Base-by-base conservation (phyloP, 2,329 filamentous ascomycete species). In the Beauveria scarabaeidicola region DNA sequence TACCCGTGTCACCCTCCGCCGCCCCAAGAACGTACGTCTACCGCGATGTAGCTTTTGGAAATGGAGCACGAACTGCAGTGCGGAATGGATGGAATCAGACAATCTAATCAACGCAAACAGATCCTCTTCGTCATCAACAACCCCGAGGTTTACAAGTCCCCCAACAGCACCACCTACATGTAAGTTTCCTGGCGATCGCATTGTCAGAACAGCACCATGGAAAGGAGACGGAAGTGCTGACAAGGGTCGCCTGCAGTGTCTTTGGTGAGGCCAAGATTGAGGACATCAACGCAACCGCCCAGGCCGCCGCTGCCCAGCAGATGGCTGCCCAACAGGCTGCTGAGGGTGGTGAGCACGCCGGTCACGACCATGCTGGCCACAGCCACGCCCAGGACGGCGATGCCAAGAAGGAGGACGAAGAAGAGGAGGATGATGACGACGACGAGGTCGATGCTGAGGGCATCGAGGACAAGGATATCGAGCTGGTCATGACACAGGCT, bases 201-300 rank as follows among this genome's bases (percentile, higher is more conserved):
- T n/a, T 2, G n/a, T 36, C 13, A 6, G 8, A 41, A 43, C 19
- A 19, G 5, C 2, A n/a, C 11, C 23, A 40, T n/a, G 13, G 6
- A 11, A 41, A 51, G 43, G 40, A 15, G 23, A 29, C 19, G 21
- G 15, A 53, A 41, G 32, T 38, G 46, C 51, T 61, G 47, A 59
- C 36, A 36, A 21, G 40, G 32, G 63, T 47, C 23, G 13, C 21
- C 19, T 19, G 48, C 69, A 97, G 93, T 80, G 95, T 97, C 78
- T 99, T 99, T 75, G 94, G 94, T 77, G 95, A 99, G 84, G 94
- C 95, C 74, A 99, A 99, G 90, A 97, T 99, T 67, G 94, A 99
- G 86, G 95, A 99, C 79, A 84, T 97, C 72, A 99, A 97, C 88
- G 95, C 94, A 70, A 90, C 93, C 75, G 93, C 93, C 71, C 94